Conservation (phyloP, 108 stramenopile genomes). For the Cyclotella atomus region DNA sequence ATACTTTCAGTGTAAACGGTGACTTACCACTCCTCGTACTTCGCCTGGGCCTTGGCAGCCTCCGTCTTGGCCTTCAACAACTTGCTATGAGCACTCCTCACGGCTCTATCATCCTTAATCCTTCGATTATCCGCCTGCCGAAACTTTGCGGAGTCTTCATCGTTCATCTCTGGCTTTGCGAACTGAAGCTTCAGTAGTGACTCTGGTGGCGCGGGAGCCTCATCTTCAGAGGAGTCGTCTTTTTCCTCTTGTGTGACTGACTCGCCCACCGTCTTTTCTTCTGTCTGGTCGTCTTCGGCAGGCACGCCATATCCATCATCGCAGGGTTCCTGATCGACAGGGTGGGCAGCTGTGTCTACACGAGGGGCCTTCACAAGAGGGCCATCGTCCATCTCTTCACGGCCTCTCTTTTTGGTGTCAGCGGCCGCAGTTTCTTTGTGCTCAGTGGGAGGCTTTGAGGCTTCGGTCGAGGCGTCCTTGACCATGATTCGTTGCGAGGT, state of each 20-base stretch:
- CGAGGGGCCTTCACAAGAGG: neutral
- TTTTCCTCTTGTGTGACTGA: neutral
- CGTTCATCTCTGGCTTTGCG: neutral
- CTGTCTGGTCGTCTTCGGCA: neutral
- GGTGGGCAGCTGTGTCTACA: neutral
- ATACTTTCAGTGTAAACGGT: neutral
- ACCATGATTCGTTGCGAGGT: too few species aligned
- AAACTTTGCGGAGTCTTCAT: constrained; percentile 19
- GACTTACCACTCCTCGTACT: constrained; percentile 20
- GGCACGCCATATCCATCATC: neutral
- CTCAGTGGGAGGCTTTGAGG: too few species aligned
- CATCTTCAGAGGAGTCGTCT: neutral
- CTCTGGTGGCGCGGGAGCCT: constrained; percentile 8
- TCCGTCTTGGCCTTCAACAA: constrained; percentile 32
- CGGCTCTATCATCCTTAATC: constrained; percentile 24
- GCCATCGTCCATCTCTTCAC: neutral
- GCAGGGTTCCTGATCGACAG: neutral
- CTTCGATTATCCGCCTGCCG: constrained; percentile 26
- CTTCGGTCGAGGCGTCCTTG: too few species aligned
- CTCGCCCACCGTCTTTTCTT: neutral
- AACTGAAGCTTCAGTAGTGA: neutral
- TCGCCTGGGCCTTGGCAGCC: constrained; percentile 23
- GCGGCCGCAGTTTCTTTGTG: neutral
- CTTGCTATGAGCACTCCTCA: constrained; percentile 18
- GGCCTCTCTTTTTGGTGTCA: neutral